A percentile compares a stretch with the other conserved stretches of the same genome.
Evolutionary conservation across 306 rosid species (phyloP).

Genomic region (Oemleria cerasiformis): DNA sequence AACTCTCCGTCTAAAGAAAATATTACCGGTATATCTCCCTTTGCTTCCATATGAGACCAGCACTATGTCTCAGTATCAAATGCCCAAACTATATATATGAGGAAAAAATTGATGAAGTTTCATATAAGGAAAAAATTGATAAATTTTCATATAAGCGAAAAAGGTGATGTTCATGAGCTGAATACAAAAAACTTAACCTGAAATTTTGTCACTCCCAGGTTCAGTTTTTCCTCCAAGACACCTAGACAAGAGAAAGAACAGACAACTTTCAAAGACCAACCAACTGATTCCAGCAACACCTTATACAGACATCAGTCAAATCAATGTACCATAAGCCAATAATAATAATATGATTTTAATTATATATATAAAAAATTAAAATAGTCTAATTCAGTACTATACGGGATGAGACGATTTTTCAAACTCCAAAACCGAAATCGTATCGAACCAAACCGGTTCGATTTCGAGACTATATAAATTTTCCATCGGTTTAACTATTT

Average conservation of each 20-base stretch:
- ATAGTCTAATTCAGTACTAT: no score
- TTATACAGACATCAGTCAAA: background rate
- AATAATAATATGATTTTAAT: no score
- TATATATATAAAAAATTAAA: no score
- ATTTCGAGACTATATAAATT: no score
- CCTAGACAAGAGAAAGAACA: slow-evolving; percentile 38
- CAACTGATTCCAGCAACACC: slow-evolving; percentile 2
- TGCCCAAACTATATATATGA: slow-evolving; percentile 75
- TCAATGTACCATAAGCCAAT: background rate
- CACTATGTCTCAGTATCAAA: slow-evolving; percentile 90
- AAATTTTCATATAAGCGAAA: slow-evolving; percentile 14
- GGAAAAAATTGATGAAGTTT: no score
- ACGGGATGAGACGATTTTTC: no score
- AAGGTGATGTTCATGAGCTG: background rate
- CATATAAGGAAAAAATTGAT: slow-evolving; percentile 16
- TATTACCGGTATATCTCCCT: slow-evolving; percentile 83
- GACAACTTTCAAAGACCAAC: background rate
- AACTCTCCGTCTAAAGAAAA: slow-evolving; percentile 8
- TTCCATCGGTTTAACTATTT: no score
- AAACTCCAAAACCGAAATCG: no score
- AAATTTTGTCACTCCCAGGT: slow-evolving; percentile 69
- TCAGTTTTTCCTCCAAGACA: slow-evolving; percentile 95
- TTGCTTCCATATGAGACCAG: slow-evolving; percentile 92
- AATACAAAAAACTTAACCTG: slow-evolving; percentile 53
- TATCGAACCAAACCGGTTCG: no score